These are phyloP conservation scores for Protomyces macrosporus DNA, from an alignment of 1,139 yeast genomes.

Conservation along the genomic window DNA sequence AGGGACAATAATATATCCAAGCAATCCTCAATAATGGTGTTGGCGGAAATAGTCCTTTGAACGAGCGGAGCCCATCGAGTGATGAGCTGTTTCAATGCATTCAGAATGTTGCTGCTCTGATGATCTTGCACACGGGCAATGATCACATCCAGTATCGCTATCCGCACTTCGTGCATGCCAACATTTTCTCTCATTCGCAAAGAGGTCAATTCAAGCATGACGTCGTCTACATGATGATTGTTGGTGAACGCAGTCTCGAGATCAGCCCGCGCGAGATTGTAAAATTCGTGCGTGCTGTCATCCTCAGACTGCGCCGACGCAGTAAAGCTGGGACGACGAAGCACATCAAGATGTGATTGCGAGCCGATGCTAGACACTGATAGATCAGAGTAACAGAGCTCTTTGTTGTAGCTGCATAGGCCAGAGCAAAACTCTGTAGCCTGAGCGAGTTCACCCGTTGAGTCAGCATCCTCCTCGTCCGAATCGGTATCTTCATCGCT, in stretches of 20 bases:
- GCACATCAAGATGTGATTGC: background rate
- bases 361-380: constrained; percentile 57
- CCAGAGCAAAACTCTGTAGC: constrained; percentile 63
- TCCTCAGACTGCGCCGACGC: constrained; percentile 36
- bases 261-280: constrained; percentile 86
- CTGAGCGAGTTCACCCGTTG: constrained; percentile 37
- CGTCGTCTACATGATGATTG: constrained; percentile 89
- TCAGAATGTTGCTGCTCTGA: background rate
- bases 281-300: constrained; percentile 72
- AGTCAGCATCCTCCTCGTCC: constrained; percentile 41
- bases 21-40: constrained; percentile 55
- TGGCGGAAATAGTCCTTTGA: constrained; percentile 69
- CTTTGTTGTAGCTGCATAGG: constrained; percentile 53
- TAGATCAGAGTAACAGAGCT: constrained; percentile 68
- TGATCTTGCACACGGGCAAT: constrained; percentile 35
- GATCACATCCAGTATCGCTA: constrained; percentile 71
- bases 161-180: constrained; percentile 83
- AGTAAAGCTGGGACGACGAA: constrained; percentile 24
- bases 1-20: constrained; percentile 62
- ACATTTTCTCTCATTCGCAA: constrained; percentile 97
- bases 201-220: constrained; percentile 84
- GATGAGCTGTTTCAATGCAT: constrained; percentile 68
- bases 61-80: constrained; percentile 74
- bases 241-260: constrained; percentile 86
- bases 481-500: constrained; percentile 47